These are phyloP conservation scores for Aquilaria malaccensis DNA, from an alignment of 345 rosid genomes.

Conservation along the genomic window DNA sequence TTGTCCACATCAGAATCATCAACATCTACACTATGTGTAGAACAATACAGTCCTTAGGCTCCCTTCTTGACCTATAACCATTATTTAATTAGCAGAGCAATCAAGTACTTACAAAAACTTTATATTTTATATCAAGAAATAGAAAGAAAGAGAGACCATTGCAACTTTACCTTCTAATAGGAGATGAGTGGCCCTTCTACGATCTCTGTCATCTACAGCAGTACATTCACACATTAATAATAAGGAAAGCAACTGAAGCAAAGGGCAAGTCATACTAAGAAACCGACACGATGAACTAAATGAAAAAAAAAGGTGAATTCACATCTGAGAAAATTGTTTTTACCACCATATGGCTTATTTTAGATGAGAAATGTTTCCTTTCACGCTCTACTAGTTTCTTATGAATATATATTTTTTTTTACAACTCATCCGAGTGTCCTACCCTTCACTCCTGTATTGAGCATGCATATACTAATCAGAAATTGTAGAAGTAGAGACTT, in stretches of 20 bases:
- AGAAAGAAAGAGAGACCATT: not conserved
- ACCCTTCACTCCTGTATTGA: slow-evolving; percentile 71
- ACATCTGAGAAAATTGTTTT: not conserved
- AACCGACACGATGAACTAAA: too few species aligned
- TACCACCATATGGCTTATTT: slow-evolving; percentile 65
- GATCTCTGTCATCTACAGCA: slow-evolving; percentile 81
- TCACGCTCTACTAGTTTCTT: slow-evolving; percentile 92
- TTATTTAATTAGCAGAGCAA: slow-evolving; percentile 18
- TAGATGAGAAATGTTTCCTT: slow-evolving; percentile 81
- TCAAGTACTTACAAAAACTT: not conserved
- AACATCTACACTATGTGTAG: slow-evolving; percentile 80
- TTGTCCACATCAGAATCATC: slow-evolving; percentile 91
- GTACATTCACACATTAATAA: slow-evolving; percentile 4
- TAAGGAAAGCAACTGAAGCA: not conserved
- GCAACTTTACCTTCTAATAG: slow-evolving; percentile 55
- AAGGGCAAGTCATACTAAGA: too few species aligned
- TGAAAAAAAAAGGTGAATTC: not conserved
- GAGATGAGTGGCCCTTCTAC: slow-evolving; percentile 69
- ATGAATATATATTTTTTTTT: slow-evolving; percentile 63
- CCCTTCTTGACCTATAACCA: slow-evolving; percentile 59
- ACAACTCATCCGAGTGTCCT: slow-evolving; percentile 81
- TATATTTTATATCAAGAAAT: not conserved
- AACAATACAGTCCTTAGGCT: slow-evolving; percentile 65
- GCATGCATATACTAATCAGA: slow-evolving; percentile 8
- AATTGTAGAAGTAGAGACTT: not conserved